A percentile compares a stretch with the other conserved stretches of the same genome.
phyloP scores from a whole-genome alignment of 805 yeast species.

The Sugiyamaella qingdaonensis region DNA sequence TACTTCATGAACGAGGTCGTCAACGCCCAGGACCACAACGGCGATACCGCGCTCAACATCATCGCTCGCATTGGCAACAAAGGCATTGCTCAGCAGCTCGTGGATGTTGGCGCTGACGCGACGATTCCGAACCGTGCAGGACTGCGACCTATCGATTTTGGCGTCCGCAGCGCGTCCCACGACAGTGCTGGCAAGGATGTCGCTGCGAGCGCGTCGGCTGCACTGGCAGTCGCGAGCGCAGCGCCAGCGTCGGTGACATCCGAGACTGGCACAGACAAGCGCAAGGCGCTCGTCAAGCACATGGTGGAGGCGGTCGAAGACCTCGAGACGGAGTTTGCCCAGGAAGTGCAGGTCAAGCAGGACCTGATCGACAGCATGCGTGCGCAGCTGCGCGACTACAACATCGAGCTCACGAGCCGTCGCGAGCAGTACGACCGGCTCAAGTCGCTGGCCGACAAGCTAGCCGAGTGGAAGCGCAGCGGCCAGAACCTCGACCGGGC shows the following conservation, averaged over 20 bases:
- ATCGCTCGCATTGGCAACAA: conserved; percentile 86
- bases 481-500: conserved; percentile 58
- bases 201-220: not conserved
- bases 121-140: conserved; percentile 79
- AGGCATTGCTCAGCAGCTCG: conserved; percentile 70
- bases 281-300: conserved; percentile 45
- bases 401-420: conserved; percentile 45
- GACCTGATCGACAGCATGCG: conserved; percentile 50
- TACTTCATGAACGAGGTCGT: conserved; percentile 65
- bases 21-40: conserved; percentile 87
- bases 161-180: conserved; percentile 40
- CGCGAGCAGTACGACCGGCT: conserved; percentile 51
- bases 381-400: conserved; percentile 53
- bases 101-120: conserved; percentile 86
- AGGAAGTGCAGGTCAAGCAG: conserved; percentile 53
- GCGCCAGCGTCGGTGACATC: not conserved
- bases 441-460: conserved; percentile 36
- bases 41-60: conserved; percentile 91
- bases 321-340: conserved; percentile 56
- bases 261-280: conserved; percentile 23
- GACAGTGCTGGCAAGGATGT: not conserved
- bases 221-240: not conserved
- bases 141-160: conserved; percentile 80
- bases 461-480: conserved; percentile 51
- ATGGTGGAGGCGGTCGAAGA: conserved; percentile 48